Conservation (phyloP, 2,329 filamentous ascomycete species). For the Mycosphaerella sp. region DNA sequence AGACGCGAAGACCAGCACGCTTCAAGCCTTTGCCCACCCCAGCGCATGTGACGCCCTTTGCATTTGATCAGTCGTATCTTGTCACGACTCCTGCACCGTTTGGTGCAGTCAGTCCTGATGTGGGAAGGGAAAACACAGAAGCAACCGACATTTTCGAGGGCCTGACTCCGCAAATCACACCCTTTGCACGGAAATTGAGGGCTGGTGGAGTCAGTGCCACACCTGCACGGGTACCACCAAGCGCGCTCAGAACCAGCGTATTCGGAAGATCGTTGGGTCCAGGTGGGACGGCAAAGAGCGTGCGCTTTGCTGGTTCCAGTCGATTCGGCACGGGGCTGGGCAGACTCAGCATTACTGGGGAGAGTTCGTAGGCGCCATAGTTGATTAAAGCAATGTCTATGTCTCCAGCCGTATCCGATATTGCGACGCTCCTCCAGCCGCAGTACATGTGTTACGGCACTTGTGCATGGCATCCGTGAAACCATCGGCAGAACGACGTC, state of each 20-base stretch:
- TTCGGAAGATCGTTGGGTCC: conserved; percentile 17
- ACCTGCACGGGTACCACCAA: conserved; percentile 15
- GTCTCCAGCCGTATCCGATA: neutral
- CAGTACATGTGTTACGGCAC: neutral
- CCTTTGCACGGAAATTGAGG: conserved; percentile 35
- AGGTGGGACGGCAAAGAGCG: conserved; percentile 23
- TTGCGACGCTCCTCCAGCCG: neutral
- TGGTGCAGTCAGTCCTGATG: conserved; percentile 3
- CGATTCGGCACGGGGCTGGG: conserved; percentile 14
- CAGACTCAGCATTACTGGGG: conserved; percentile 13
- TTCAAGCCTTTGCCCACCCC: conserved; percentile 30
- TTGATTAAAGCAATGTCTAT: neutral
- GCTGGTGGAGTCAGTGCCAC: conserved; percentile 28
- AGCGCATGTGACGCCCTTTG: conserved; percentile 28
- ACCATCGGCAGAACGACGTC: neutral
- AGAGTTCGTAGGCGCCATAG: conserved; percentile 6
- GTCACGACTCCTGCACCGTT: conserved; percentile 27
- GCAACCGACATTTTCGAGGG: conserved; percentile 17
- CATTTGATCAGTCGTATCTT: conserved; percentile 25
- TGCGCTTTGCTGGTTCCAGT: conserved; percentile 22
- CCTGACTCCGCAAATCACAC: conserved; percentile 34
- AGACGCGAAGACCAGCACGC: conserved; percentile 21
- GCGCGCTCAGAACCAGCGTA: conserved; percentile 19
- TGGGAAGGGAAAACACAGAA: conserved; percentile 5
- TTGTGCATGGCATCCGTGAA: neutral